These are phyloP conservation scores for Exidia glandulosa DNA, from an alignment of 768 basidiomycete species.

Conservation along the genomic window DNA sequence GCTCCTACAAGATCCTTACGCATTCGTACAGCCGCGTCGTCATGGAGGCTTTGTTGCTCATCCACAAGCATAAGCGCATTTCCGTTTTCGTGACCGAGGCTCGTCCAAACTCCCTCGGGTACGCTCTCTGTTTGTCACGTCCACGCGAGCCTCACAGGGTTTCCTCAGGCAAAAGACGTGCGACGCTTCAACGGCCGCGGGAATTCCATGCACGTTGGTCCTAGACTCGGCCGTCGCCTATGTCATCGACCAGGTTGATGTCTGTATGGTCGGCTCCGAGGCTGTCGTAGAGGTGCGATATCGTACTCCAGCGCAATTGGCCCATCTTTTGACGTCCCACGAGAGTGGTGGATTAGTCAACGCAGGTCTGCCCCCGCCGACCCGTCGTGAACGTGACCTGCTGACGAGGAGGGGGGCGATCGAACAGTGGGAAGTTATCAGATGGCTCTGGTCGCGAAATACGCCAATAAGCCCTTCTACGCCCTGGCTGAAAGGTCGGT, in stretches of 20 bases:
- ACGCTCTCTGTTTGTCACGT: conserved; percentile 16
- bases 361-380: conserved; percentile 23
- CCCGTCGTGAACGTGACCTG: neutral
- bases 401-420: no score
- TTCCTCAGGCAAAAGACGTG: conserved; percentile 57
- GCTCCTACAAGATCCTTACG: conserved; percentile 65
- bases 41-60: conserved; percentile 80
- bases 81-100: conserved; percentile 98
- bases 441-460: conserved; percentile 92
- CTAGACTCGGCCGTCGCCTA: conserved; percentile 96
- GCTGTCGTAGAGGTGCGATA: conserved; percentile 69
- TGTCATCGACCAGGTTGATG: conserved; percentile 92
- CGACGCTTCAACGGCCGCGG: conserved; percentile 73
- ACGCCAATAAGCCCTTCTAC: conserved; percentile 92
- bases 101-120: conserved; percentile 82
- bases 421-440: conserved; percentile 76
- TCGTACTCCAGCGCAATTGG: neutral
- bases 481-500: conserved; percentile 79
- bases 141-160: neutral
- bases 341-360: conserved; percentile 79
- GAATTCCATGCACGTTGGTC: conserved; percentile 88
- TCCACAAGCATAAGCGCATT: conserved; percentile 82
- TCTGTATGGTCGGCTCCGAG: conserved; percentile 93
- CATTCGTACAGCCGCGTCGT: conserved; percentile 97
- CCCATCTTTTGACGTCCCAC: neutral